A percentile compares a stretch with the other conserved stretches of the same genome.
Conservation (phyloP, 140 eudicot species). For the Oenanthe javanica region DNA sequence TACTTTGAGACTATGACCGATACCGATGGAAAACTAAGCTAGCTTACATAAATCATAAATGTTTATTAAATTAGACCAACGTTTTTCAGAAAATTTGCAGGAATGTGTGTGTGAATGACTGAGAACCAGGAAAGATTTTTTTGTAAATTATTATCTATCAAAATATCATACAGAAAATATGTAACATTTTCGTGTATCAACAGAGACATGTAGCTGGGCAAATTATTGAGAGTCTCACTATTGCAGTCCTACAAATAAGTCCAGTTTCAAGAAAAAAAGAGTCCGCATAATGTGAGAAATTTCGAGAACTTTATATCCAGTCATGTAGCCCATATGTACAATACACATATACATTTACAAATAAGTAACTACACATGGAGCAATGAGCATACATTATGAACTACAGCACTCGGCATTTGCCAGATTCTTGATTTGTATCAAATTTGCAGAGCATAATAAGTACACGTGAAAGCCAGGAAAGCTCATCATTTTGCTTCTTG, state of each 20-base stretch:
- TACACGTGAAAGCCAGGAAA: neutral
- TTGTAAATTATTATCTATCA: neutral
- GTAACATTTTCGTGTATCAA: neutral
- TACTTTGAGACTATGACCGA: neutral
- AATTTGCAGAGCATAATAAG: neutral
- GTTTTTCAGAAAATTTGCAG: neutral
- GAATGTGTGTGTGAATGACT: neutral
- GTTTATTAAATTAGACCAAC: neutral
- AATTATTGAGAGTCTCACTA: neutral
- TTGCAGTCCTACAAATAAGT: neutral
- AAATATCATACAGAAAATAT: neutral
- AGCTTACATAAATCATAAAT: no score
- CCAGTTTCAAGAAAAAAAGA: neutral
- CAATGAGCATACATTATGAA: neutral
- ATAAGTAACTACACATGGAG: neutral
- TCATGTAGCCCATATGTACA: neutral
- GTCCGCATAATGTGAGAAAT: neutral
- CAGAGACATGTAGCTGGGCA: neutral
- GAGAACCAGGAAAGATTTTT: neutral
- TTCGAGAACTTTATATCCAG: neutral
- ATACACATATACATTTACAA: neutral
- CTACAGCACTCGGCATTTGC: neutral
- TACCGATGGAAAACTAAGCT: neutral
- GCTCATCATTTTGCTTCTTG: neutral
- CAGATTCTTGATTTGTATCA: neutral